A percentile compares a stretch with the other conserved stretches of the same genome.
Conservation (phyloP, 306 rosid species). For the Hippophae gyantsensis region DNA sequence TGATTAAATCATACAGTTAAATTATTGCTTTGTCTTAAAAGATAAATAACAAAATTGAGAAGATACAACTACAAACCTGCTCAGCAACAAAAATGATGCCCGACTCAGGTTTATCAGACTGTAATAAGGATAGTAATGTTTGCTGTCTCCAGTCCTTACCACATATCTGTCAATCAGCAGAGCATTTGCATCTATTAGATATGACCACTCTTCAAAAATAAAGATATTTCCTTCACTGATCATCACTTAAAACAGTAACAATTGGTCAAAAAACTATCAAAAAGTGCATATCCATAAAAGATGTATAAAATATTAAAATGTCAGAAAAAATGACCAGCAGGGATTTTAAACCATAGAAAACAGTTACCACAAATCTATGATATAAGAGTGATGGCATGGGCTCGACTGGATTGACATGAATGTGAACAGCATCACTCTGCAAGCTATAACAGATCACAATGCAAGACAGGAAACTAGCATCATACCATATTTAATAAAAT, state of each 20-base stretch:
- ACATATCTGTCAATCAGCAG: slow-evolving; percentile 46
- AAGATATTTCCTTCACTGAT: not conserved
- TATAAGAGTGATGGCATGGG: slow-evolving; percentile 75
- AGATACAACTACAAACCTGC: slow-evolving; percentile 49
- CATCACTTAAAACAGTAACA: not conserved
- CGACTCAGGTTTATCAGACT: slow-evolving; percentile 60
- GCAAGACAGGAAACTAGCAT: not conserved
- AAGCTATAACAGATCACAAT: slow-evolving; percentile 12
- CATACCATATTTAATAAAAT: slow-evolving; percentile 2
- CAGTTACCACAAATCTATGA: slow-evolving; percentile 70
- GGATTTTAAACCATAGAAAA: slow-evolving; percentile 4
- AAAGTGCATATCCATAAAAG: not conserved
- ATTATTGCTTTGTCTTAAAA: slow-evolving; percentile 10
- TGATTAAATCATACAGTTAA: not conserved
- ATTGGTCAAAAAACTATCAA: not conserved
- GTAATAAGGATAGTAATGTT: slow-evolving; percentile 53
- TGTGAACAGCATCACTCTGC: slow-evolving; percentile 70
- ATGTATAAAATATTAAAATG: not conserved
- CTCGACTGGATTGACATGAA: slow-evolving; percentile 67
- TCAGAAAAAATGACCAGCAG: not conserved
- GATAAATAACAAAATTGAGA: slow-evolving; percentile 15
- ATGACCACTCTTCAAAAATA: not conserved
- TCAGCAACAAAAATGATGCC: slow-evolving; percentile 71
- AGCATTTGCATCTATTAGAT: slow-evolving; percentile 16
- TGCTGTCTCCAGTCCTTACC: slow-evolving; percentile 41